Base-by-base conservation (phyloP, 331 rosid genomes). In the Erythrophleum ivorense region DNA sequence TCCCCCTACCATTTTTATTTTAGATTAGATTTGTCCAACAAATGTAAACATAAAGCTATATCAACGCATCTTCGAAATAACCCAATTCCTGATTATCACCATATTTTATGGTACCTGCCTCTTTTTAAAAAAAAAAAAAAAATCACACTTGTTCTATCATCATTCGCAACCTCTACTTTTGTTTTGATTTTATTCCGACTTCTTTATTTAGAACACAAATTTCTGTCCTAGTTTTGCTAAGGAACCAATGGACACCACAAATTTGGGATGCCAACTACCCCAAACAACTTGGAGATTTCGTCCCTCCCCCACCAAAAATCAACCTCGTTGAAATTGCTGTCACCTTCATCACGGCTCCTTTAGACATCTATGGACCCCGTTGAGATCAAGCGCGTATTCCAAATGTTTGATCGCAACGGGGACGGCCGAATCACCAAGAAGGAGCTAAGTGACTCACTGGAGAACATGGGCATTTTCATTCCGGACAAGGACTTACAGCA, bases 391-490 rank as follows among this genome's bases (percentile, higher is more conserved):
- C 90, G 95, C 0, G 92, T 94, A 3, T 94, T 94, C 76, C 95
- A 91, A 62, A 84, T 94, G 92, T 94, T 94, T 29, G 98, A 94
- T 52, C 78, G 81, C 0, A 91, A 94, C 52, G 97, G 97, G 0
- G 98, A 94, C 9, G 98, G 98, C 0, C 59, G 88, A 3, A 92
- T 94, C 80, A 89, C 95, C 5, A 82, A 89, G 82, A 80, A 90
- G 78, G 98, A 94, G 76, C 71, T 94, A 0, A 89, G 21, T 12
- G 92, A 88, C 6, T 94, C 98, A 0, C 71, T 94, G 14, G 95
- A 89, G 86, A 94, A 90, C 46, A 15, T 94, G 57, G 95, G 97
- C 0, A 91, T 94, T 52, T 87, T 84, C 54, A 93, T 92, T 43
- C 89, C 97, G 0, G 95, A 90, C 64, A 81, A 81, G 38, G 95